These are phyloP conservation scores for Penicillium glabrum DNA, from an alignment of 2,329 filamentous ascomycete species.

Conservation along the genomic window DNA sequence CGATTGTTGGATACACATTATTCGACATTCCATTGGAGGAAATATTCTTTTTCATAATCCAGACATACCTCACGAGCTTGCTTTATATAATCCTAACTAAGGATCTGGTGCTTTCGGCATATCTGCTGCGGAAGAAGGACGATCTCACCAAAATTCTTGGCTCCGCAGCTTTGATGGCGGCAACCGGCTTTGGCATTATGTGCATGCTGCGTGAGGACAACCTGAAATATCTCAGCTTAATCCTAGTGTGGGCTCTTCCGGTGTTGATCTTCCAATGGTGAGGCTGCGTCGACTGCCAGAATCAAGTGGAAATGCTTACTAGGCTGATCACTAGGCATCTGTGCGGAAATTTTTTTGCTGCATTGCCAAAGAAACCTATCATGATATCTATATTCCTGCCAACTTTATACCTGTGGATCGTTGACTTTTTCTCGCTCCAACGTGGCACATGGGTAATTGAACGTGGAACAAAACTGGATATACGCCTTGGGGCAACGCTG, in stretches of 20 bases:
- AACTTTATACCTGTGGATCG: conserved; percentile 69
- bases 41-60: conserved; percentile 74
- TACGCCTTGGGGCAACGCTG: conserved; percentile 59
- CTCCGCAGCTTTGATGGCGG: neutral
- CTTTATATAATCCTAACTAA: conserved; percentile 69
- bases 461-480: conserved; percentile 64
- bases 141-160: neutral
- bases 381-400: conserved; percentile 59
- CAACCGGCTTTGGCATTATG: neutral
- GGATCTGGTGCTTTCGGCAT: conserved; percentile 56
- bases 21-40: conserved; percentile 70
- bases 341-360: neutral
- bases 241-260: conserved; percentile 67
- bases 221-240: conserved; percentile 66
- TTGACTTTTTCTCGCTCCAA: conserved; percentile 67
- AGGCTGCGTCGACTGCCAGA: conserved; percentile 37
- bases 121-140: conserved; percentile 46
- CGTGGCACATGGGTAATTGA: conserved; percentile 72
- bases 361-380: neutral
- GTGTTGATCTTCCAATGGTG: conserved; percentile 65
- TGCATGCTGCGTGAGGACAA: neutral
- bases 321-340: neutral
- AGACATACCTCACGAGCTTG: conserved; percentile 65
- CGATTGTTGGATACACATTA: conserved; percentile 62
- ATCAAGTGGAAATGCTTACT: neutral